Evolutionary conservation across 345 rosid genomes (phyloP).

Genomic region (Hibiscus syriacus): DNA sequence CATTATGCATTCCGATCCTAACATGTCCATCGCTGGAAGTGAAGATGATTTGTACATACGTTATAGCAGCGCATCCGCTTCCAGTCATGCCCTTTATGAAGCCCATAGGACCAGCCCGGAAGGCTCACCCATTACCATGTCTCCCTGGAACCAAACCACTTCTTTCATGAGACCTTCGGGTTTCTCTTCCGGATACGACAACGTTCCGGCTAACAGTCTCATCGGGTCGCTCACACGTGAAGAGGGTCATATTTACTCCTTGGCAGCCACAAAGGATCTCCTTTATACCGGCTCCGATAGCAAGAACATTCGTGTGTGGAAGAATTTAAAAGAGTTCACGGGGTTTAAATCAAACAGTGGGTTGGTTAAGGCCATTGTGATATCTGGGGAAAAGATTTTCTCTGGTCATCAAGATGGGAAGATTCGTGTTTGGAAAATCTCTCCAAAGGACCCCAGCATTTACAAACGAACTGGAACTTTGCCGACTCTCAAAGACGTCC

Average conservation of each 20-base stretch:
- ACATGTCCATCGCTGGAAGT: conserved; percentile 22
- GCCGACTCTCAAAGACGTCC: conserved; percentile 78
- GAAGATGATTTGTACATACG: conserved; percentile 44
- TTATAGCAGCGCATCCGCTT: conserved; percentile 66
- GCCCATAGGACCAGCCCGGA: conserved; percentile 62
- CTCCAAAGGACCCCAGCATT: conserved; percentile 52
- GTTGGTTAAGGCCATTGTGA: conserved; percentile 78
- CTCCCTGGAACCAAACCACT: conserved; percentile 84
- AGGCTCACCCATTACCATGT: conserved; percentile 92
- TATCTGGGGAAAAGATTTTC: conserved; percentile 72
- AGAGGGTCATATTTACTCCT: conserved; percentile 91
- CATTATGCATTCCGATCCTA: conserved; percentile 42
- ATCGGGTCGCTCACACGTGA: conserved; percentile 86
- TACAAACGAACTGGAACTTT: conserved; percentile 75
- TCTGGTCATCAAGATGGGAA: conserved; percentile 96
- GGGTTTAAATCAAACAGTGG: conserved; percentile 93
- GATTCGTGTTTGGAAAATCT: conserved; percentile 82
- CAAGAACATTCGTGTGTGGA: conserved; percentile 98
- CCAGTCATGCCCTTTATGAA: conserved; percentile 39
- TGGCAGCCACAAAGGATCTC: conserved; percentile 76
- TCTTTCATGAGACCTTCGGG: conserved; percentile 41
- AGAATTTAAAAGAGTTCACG: conserved; percentile 72
- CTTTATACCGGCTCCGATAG: conserved; percentile 94
- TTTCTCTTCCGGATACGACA: conserved; percentile 35
- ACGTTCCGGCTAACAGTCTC: conserved; percentile 41